Evolutionary conservation across 345 rosid species (phyloP), one percentile per base, ranked within the genome.

Genomic region (Stellera chamaejasme): DNA sequence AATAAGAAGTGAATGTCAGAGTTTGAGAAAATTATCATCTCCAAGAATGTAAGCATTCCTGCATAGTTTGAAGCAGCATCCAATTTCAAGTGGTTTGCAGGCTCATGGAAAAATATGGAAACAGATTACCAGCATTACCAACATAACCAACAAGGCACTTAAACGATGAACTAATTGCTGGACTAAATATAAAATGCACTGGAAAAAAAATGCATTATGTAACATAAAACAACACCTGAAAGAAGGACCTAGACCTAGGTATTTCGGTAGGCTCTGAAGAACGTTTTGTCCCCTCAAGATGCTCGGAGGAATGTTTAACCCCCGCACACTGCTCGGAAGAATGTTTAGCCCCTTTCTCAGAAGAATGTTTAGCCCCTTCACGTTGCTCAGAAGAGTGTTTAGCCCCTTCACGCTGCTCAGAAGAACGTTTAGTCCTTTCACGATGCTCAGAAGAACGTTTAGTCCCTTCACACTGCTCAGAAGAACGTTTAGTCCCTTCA

Each of bases 181-280:
- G 42, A 23, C 53, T 58, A 9, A 19, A 45, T 15, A 50, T 12
- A 13, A 15, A 7, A 32, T 43, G 43, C 61, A 27, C 13, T 39
- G 43, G n/a, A 54, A 45, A 65, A 55, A 51, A 4, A 52, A 36
- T 13, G 51, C 14, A 50, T 7, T 15, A 23, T 19, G 46, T 19
- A 45, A 54, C 66, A 46, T 51, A 39, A 10, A 14, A 47, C 27
- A 69, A 67, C 28, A 89, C 97, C 97, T 93, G 95, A 75, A 77
- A 75, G 65, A 64, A 76, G 45, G 94, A 69, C 61, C 68, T 64
- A 50, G 97, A 78, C 36, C 80, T 79, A 28, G 79, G 77, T 10
- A 62, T 75, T 41, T 82, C 62, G 46, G 77, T 68, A 25, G 79
- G 70, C 71, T 77, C 57, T 50, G 85, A 32, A 66, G 73, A 42